phyloP scores from a whole-genome alignment of 2,329 filamentous ascomycete genomes.

The Cladobotryum mycophilum region DNA sequence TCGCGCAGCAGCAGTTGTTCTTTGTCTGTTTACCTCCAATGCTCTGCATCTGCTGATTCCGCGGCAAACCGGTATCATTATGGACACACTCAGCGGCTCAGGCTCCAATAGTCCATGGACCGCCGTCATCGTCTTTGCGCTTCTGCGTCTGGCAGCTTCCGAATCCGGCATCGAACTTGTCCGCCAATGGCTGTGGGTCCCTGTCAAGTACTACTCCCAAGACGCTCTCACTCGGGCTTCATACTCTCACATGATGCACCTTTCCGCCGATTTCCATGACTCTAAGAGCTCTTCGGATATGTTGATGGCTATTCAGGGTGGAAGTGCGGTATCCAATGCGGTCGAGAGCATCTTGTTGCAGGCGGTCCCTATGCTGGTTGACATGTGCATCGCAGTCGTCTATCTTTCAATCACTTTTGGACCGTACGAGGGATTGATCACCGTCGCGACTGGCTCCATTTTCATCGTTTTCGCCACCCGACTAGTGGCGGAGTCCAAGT shows the following conservation, averaged over 20 bases:
- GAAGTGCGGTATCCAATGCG: conserved; percentile 47
- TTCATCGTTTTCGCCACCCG: conserved; percentile 49
- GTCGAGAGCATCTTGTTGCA: conserved; percentile 54
- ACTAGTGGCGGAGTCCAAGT: conserved; percentile 45
- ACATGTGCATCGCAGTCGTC: conserved; percentile 52
- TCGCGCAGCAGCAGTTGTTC: conserved; percentile 57
- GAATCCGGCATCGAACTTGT: conserved; percentile 49
- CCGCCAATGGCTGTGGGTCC: conserved; percentile 51
- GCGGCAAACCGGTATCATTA: conserved; percentile 73
- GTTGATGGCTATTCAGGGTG: conserved; percentile 50
- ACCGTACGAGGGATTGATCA: conserved; percentile 57
- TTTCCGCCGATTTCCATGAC: conserved; percentile 57
- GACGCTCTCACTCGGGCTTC: conserved; percentile 48
- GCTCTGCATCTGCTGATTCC: conserved; percentile 71
- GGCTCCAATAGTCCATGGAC: conserved; percentile 45
- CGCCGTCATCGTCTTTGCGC: conserved; percentile 46
- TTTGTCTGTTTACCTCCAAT: conserved; percentile 65
- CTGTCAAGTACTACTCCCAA: conserved; percentile 51
- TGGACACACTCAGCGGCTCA: conserved; percentile 56
- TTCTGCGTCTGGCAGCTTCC: conserved; percentile 46
- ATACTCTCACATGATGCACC: conserved; percentile 53
- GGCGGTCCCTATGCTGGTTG: conserved; percentile 53
- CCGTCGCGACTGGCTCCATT: conserved; percentile 49
- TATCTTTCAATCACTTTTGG: conserved; percentile 55
- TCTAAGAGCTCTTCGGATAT: conserved; percentile 55